Evolutionary conservation across 2,329 filamentous ascomycete species (phyloP).

Genomic region (Cordyceps cicadae): DNA sequence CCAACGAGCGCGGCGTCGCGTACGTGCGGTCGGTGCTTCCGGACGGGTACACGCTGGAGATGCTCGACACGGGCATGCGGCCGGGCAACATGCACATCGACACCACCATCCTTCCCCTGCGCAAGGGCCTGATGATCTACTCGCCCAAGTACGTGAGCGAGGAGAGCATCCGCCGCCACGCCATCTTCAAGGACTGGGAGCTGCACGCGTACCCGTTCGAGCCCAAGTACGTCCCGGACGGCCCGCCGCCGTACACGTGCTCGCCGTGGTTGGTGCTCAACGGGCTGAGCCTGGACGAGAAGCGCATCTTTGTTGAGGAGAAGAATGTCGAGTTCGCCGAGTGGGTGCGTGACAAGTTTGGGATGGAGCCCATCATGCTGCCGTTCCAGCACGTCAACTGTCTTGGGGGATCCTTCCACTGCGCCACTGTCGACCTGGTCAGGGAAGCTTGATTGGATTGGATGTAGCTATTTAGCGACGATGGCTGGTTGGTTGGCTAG

Average conservation of each 20-base stretch:
- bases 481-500: too few relatives aligned
- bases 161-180: conserved; percentile 17
- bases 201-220: conserved; percentile 19
- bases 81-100: conserved; percentile 25
- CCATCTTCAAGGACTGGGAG: conserved; percentile 22
- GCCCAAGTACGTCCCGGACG: conserved; percentile 11
- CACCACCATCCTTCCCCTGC: conserved; percentile 23
- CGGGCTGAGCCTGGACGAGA: conserved; percentile 19
- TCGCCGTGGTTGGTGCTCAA: conserved; percentile 22
- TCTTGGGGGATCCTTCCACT: conserved; percentile 25
- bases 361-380: conserved; percentile 14
- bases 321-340: conserved; percentile 15
- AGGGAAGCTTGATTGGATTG: neutral
- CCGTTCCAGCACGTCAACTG: conserved; percentile 25
- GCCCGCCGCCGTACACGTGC: conserved; percentile 21
- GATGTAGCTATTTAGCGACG: too few relatives aligned
- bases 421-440: conserved; percentile 19
- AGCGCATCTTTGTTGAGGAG: conserved; percentile 20
- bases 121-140: conserved; percentile 21
- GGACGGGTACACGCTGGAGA: conserved; percentile 21
- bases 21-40: neutral
- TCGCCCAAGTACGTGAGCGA: conserved; percentile 21
- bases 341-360: conserved; percentile 14
- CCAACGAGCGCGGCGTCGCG: neutral
- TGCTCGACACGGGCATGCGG: conserved; percentile 17